These are phyloP conservation scores for Linnemannia schmuckeri DNA, from an alignment of 192 early-diverging fungal species.

Conservation along the genomic window DNA sequence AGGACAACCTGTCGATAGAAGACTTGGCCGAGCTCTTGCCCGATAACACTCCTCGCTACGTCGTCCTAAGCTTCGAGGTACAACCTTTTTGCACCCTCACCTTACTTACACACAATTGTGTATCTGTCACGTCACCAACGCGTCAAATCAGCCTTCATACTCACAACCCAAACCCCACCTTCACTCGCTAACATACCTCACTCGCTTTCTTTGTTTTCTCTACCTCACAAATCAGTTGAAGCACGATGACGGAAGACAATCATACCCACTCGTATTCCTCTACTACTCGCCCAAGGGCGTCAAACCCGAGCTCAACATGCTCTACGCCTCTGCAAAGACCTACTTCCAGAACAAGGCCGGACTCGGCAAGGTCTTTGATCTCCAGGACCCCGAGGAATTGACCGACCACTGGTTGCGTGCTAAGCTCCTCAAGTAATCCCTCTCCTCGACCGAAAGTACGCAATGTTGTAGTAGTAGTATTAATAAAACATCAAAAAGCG, in stretches of 20 bases:
- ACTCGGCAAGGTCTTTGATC: slow-evolving; percentile 80
- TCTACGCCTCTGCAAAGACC: slow-evolving; percentile 76
- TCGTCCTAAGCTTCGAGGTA: slow-evolving; percentile 71
- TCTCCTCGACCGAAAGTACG: not conserved
- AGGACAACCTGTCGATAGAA: slow-evolving; percentile 62
- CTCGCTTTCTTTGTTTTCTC: not conserved
- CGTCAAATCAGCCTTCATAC: not conserved
- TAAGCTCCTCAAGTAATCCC: slow-evolving; percentile 55
- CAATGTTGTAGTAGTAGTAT: too few relatives aligned
- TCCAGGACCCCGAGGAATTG: slow-evolving; percentile 76
- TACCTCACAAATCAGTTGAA: slow-evolving; percentile 52
- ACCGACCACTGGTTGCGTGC: slow-evolving; percentile 76
- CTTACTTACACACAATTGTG: too few relatives aligned
- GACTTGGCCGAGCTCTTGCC: slow-evolving; percentile 59
- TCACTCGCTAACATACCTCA: not conserved
- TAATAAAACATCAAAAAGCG: too few relatives aligned
- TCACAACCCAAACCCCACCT: too few relatives aligned
- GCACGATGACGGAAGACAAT: slow-evolving; percentile 74
- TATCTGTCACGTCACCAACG: not conserved
- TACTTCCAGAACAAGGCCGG: slow-evolving; percentile 70
- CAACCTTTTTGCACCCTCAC: too few relatives aligned
- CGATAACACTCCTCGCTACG: slow-evolving; percentile 74
- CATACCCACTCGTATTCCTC: slow-evolving; percentile 81
- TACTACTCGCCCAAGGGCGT: slow-evolving; percentile 70
- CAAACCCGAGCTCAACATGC: slow-evolving; percentile 62